A percentile compares a stretch with the other conserved stretches of the same genome.
phyloP scores from a whole-genome alignment of 2,329 filamentous ascomycete species.

The Fusarium cyanostomum region DNA sequence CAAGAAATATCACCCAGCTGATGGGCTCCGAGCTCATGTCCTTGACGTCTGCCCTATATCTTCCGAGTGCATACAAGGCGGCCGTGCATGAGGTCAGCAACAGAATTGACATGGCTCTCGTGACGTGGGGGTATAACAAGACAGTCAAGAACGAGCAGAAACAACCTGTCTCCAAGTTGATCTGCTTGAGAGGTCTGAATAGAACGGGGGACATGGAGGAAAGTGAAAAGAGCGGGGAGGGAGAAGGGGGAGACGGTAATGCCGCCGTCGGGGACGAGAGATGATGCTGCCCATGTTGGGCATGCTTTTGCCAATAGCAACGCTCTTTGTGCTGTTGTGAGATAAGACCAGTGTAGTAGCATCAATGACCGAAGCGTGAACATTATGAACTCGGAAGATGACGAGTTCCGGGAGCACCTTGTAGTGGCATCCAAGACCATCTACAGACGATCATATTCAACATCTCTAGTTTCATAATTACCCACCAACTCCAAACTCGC shows the following conservation, averaged over 20 bases:
- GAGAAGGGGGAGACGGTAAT: not conserved
- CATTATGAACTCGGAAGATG: too few relatives aligned
- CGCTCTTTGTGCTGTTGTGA: not conserved
- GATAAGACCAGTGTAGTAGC: too few relatives aligned
- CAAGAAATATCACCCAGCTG: not conserved
- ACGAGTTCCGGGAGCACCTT: too few relatives aligned
- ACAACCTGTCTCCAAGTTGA: not conserved
- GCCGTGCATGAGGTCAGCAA: not conserved
- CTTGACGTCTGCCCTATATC: not conserved
- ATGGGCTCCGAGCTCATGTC: not conserved
- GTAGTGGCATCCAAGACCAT: not conserved
- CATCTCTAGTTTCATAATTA: constrained; percentile 1
- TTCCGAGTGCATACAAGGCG: not conserved
- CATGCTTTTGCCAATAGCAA: not conserved
- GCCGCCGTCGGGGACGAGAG: not conserved
- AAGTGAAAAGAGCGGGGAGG: not conserved
- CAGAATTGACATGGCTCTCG: not conserved
- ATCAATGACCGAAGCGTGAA: too few relatives aligned
- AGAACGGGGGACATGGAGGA: not conserved
- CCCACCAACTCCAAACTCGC: not conserved
- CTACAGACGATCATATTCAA: not conserved
- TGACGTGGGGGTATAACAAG: not conserved
- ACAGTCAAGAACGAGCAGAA: not conserved
- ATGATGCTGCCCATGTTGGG: not conserved
- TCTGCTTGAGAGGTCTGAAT: not conserved